phyloP scores from a whole-genome alignment of 805 yeast species.

The Zygotorulaspora florentina region DNA sequence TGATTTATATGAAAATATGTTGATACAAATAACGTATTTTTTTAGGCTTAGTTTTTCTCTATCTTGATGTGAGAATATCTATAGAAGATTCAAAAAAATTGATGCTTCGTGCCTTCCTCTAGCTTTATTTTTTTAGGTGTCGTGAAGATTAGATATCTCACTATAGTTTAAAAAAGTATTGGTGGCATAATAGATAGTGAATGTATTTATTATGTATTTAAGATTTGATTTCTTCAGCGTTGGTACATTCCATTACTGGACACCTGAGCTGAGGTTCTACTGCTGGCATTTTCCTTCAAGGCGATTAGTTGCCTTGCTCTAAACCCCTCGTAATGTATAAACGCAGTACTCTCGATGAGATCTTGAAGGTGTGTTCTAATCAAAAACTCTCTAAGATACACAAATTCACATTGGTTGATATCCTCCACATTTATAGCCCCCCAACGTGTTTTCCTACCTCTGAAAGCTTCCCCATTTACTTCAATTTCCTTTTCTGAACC shows the following conservation, averaged over 20 bases:
- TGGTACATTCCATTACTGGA: constrained; percentile 25
- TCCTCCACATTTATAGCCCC: constrained; percentile 92
- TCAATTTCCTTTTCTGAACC: constrained; percentile 81
- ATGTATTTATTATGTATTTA: not conserved
- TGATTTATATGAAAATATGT: not conserved
- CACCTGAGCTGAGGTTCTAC: constrained; percentile 37
- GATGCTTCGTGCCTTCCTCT: not conserved
- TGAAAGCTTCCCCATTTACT: constrained; percentile 71
- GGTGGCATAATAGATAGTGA: no score
- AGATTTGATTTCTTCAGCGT: constrained; percentile 9
- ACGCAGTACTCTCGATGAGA: constrained; percentile 86
- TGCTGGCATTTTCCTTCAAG: constrained; percentile 78
- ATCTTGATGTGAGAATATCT: not conserved
- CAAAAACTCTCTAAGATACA: constrained; percentile 86
- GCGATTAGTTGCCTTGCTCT: constrained; percentile 92
- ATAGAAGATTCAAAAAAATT: not conserved
- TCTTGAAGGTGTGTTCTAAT: constrained; percentile 95
- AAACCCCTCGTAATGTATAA: constrained; percentile 85
- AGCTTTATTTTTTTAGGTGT: no score
- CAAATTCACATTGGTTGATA: constrained; percentile 92
- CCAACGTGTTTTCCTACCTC: constrained; percentile 93
- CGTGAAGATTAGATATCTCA: no score
- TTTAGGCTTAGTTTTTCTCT: not conserved
- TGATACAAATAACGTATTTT: not conserved
- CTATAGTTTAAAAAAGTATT: no score